Base-by-base conservation (phyloP, 768 basidiomycete species). In the Suillus americanus region DNA sequence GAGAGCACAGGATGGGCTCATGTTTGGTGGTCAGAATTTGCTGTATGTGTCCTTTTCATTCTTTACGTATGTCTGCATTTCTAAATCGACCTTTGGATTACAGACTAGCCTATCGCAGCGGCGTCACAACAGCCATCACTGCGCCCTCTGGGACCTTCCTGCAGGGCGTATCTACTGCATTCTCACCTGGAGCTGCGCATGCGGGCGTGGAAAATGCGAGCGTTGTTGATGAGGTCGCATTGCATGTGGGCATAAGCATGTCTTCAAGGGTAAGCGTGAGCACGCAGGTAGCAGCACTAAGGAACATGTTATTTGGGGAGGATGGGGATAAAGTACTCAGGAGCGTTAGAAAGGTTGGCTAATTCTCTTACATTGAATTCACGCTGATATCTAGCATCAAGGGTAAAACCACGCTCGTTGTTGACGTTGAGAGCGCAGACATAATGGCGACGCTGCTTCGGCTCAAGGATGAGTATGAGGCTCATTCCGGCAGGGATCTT, bases 1-100 rank as follows among this genome's bases (percentile, higher is more conserved):
- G 10, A 83, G 83, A 41, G 92, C 89, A n/a, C 84, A 81, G 0
- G 92, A 94, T 73, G 91, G 92, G 0, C 79, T 91, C n/a, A 76
- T 84, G 55, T 92, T 88, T 71, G 85, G 81, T 0, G 88, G 87
- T 13, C 82, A 90, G 41, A 84, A 91, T 75, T 86, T 89, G 28
- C 79, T 91, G 90, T 91, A 72, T 68, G 90, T 83, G 30, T 12
- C 25, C 16, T 67, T 25, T 55, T 16, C 23, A 38, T 38, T 14
- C 56, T 41, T 45, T 53, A 41, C 16, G 4, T 46, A 3, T 12
- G 3, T 54, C 45, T 53, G 14, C n/a, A 43, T 20, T 43, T 43
- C 20, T 9, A 38, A 57, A 40, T 18, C 4, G 2, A 57, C 8
- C 5, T 12, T n/a, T 57, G 40, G 28, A 50, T 23, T 38, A 14